Base-by-base conservation (phyloP, 2,329 filamentous ascomycete genomes). In the Lasiodiplodia theobromae region DNA sequence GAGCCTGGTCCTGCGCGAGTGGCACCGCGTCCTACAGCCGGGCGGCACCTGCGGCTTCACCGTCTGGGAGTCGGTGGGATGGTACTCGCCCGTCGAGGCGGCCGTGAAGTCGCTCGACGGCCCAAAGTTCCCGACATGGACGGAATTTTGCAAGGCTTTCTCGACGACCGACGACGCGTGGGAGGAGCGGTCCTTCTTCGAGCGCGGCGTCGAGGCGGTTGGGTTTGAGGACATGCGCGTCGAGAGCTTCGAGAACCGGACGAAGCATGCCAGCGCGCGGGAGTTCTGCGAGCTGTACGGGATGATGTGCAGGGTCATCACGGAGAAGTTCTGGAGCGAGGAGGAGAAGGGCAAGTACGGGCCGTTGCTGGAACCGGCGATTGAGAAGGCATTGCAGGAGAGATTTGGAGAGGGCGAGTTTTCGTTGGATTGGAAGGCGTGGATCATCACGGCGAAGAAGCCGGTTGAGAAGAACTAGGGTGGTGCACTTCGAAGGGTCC, bases 1-100 rank as follows among this genome's bases (percentile, higher is more conserved):
- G 0, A 75, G 79, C 6, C 73, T 70, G 8, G 81, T 78, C 4
- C 70, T 82, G 31, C 8, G 16, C 6, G 68, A 69, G 28, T 34
- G 31, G 28, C 38, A 47, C 31, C 68, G 83, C 82, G 4, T 77
- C 76, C 58, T 84, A 84, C 1, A 88, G 88, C 74, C 92, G 91
- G 2, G 87, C 88, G 8, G 83, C 81, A 0, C 84, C 84, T 67
- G 86, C 87, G 6, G 86, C 86, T 8, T 87, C 87, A 49, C 90
- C 89, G 0, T 68, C 51, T 69, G 68, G 68, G 28, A 64, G 21
- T 11, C 4, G 8, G 44, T 64, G 3, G 68, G 56, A 58, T 69
- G 68, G 68, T 67, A 40, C 58, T 21, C 52, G 4, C 38, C 38
- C 18, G 47, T 62, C 14, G 44, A 23, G 37, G 25, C 14, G 12